Evolutionary conservation across 176 grass and related monocot genomes (phyloP).

Genomic region (Panicum miliaceum): DNA sequence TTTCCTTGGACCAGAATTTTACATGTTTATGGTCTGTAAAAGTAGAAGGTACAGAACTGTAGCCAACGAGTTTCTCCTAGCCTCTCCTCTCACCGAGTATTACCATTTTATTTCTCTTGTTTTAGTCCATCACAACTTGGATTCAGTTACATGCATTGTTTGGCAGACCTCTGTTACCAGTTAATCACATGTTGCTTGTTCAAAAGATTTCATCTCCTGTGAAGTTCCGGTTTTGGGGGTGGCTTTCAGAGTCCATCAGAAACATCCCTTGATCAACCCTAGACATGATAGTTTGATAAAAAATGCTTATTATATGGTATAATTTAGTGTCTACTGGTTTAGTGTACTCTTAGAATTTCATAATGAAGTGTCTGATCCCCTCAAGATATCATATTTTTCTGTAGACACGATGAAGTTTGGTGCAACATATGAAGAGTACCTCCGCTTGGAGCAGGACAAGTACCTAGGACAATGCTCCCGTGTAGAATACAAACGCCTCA

Average conservation of each 20-base stretch:
- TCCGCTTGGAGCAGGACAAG: conserved; percentile 60
- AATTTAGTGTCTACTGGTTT: background rate
- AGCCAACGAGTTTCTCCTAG: background rate
- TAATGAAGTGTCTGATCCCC: background rate
- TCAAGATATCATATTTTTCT: conserved; percentile 19
- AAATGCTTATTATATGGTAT: background rate
- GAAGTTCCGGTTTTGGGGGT: background rate
- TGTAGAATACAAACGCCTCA: conserved; percentile 75
- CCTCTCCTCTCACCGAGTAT: background rate
- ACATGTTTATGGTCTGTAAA: background rate
- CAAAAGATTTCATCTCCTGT: background rate
- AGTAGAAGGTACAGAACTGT: background rate
- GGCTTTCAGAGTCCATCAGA: background rate
- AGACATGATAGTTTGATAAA: background rate
- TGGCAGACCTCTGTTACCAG: background rate
- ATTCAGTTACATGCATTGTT: background rate
- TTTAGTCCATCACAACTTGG: background rate
- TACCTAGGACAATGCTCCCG: conserved; percentile 70
- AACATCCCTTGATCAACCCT: background rate
- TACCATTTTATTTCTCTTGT: background rate
- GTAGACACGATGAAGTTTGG: conserved; percentile 69
- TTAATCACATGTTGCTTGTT: conserved; percentile 14
- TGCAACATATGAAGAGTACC: conserved; percentile 64
- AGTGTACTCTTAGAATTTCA: background rate
- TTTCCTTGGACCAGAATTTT: background rate